Evolutionary conservation across 1,139 yeast genomes (phyloP).

Genomic region (Spathaspora sp.): DNA sequence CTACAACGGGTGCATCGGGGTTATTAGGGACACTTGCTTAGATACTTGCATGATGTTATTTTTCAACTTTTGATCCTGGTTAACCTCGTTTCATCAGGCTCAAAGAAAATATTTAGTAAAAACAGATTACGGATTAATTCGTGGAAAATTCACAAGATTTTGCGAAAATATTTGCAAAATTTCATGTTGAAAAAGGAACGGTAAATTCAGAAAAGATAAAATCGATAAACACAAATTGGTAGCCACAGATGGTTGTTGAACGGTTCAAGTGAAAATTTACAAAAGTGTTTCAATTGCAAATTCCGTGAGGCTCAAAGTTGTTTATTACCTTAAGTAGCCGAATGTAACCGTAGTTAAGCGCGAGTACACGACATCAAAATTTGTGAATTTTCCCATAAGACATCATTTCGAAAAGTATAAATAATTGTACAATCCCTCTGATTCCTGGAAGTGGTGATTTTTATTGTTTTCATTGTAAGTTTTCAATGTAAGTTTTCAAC

Average conservation of each 20-base stretch:
- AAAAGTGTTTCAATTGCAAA: neutral
- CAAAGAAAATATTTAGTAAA: neutral
- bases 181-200: neutral
- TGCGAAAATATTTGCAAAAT: neutral
- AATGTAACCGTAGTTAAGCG: conserved; percentile 8
- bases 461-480: neutral
- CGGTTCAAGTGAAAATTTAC: neutral
- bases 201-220: too few relatives aligned
- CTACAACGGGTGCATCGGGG: too few relatives aligned
- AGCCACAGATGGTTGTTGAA: neutral
- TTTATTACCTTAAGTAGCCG: conserved; percentile 6
- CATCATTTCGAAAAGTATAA: neutral
- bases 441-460: neutral
- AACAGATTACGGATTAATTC: neutral
- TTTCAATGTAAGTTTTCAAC: too few relatives aligned
- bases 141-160: neutral
- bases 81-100: too few relatives aligned
- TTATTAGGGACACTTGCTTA: too few relatives aligned
- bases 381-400: too few relatives aligned
- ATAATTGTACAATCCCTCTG: neutral
- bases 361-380: neutral
- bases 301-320: conserved; percentile 9
- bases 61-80: too few relatives aligned
- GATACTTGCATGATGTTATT: too few relatives aligned
- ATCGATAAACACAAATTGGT: neutral